A percentile compares a stretch with the other conserved stretches of the same genome.
phyloP scores from a whole-genome alignment of 352 stramenopile species.

The Phytophthora citricola region DNA sequence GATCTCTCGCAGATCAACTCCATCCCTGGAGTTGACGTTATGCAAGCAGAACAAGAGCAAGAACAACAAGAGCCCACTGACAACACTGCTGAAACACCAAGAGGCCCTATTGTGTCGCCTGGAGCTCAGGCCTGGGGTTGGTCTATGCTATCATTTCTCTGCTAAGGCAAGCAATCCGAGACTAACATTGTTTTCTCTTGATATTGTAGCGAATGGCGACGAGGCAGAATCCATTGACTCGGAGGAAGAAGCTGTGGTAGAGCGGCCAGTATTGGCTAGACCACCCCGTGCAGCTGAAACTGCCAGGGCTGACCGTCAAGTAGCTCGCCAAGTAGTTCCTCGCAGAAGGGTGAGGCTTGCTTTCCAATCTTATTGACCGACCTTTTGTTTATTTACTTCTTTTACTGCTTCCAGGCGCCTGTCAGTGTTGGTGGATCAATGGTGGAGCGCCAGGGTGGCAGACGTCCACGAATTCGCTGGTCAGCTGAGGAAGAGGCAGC shows the following conservation, averaged over 20 bases:
- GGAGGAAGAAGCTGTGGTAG: constrained; percentile 8
- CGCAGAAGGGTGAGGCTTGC: constrained; percentile 12
- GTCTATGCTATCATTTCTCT: constrained; percentile 33
- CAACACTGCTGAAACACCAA: constrained; percentile 10
- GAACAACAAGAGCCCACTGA: constrained; percentile 11
- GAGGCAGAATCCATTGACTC: constrained; percentile 20
- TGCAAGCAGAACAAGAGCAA: constrained; percentile 4
- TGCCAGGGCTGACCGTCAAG: constrained; percentile 17
- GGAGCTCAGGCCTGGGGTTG: constrained; percentile 30
- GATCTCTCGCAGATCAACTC: constrained; percentile 46
- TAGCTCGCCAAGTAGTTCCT: constrained; percentile 13
- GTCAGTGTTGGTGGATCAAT: too few relatives aligned
- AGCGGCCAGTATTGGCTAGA: constrained; percentile 16
- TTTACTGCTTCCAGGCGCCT: too few relatives aligned
- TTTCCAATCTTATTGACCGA: not conserved
- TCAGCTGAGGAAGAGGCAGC: constrained; percentile 60
- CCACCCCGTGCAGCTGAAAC: constrained; percentile 21
- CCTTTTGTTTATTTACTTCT: too few relatives aligned
- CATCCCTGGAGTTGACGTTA: constrained; percentile 15
- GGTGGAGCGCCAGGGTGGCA: not conserved
- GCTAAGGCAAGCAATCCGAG: too few relatives aligned
- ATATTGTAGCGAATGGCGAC: constrained; percentile 21
- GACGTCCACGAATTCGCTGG: constrained; percentile 53
- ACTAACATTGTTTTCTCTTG: not conserved
- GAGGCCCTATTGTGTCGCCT: constrained; percentile 8